Percentiles rank a stretch among this genome's conserved stretches.
Conservation (phyloP, 2,329 filamentous ascomycete genomes). For the Aspergillus sp. region DNA sequence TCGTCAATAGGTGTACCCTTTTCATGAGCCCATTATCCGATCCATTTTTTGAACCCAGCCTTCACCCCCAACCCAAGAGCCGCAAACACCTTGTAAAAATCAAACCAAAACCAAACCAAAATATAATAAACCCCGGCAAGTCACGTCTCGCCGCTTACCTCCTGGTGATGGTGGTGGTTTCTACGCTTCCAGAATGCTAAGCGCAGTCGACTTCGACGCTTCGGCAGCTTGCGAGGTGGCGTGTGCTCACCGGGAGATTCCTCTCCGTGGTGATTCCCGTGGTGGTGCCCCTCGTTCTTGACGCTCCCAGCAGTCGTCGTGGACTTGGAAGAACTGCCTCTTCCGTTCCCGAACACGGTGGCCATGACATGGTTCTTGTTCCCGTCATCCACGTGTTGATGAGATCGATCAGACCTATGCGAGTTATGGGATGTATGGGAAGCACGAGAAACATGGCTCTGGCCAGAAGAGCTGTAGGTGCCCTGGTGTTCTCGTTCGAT, state of each 20-base stretch:
- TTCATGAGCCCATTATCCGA: constrained; percentile 20
- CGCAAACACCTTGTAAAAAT: constrained; percentile 12
- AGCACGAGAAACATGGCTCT: too few relatives aligned
- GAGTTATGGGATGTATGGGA: too few relatives aligned
- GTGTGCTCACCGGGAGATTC: neutral
- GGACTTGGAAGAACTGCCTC: constrained; percentile 23
- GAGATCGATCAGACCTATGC: constrained; percentile 6
- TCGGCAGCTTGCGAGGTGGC: constrained; percentile 23
- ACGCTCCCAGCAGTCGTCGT: constrained; percentile 21
- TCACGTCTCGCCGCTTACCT: constrained; percentile 30
- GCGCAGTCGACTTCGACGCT: constrained; percentile 34
- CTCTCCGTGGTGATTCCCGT: neutral
- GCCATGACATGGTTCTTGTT: constrained; percentile 18
- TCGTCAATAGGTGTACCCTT: constrained; percentile 19
- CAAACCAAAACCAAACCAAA: constrained; percentile 6
- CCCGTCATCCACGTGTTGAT: constrained; percentile 17
- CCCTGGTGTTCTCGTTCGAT: neutral
- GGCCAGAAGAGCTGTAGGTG: too few relatives aligned
- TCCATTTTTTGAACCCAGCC: constrained; percentile 2
- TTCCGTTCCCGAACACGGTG: constrained; percentile 15
- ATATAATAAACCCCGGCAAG: constrained; percentile 3
- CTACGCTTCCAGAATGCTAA: constrained; percentile 39
- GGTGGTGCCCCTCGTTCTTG: constrained; percentile 15
- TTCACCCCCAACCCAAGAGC: constrained; percentile 6
- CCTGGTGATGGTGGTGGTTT: constrained; percentile 23